A percentile compares a stretch with the other conserved stretches of the same genome.
phyloP scores from a whole-genome alignment of 305 asterid genomes.

The Fraxinus latifolia region DNA sequence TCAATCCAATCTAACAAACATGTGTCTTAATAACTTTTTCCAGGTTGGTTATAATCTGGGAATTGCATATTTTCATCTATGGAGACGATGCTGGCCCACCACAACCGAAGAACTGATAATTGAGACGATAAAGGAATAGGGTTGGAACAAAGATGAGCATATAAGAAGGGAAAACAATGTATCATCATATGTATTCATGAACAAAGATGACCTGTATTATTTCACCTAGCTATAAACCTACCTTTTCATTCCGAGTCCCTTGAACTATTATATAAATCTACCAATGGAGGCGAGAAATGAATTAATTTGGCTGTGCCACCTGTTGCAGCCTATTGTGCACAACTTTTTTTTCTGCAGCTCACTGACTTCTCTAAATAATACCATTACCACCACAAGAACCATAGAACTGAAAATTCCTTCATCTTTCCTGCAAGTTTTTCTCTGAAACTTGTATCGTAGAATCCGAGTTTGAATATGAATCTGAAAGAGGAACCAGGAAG shows the following conservation, averaged over 20 bases:
- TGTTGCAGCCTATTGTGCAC: conserved; percentile 29
- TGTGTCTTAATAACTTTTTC: background rate
- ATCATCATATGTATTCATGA: conserved; percentile 10
- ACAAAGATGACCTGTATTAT: conserved; percentile 25
- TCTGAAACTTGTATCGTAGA: background rate
- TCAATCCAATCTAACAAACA: background rate
- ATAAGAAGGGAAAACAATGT: background rate
- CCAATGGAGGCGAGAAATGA: conserved; percentile 32
- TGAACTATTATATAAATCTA: conserved; percentile 26
- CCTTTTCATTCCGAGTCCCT: conserved; percentile 13
- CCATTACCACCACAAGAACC: background rate
- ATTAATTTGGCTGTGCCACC: conserved; percentile 42
- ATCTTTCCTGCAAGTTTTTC: background rate
- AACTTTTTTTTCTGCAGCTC: conserved; percentile 8
- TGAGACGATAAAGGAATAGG: background rate
- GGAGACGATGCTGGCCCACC: background rate
- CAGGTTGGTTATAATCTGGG: background rate
- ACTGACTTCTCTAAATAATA: conserved; percentile 25
- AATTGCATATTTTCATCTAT: background rate
- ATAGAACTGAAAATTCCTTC: background rate
- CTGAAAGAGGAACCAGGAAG: conserved; percentile 21
- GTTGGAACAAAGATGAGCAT: background rate
- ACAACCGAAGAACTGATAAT: background rate
- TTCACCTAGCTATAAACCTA: conserved; percentile 24
- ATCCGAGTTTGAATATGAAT: conserved; percentile 18